phyloP scores from a whole-genome alignment of 352 stramenopile species.

The Phytophthora idaei region DNA sequence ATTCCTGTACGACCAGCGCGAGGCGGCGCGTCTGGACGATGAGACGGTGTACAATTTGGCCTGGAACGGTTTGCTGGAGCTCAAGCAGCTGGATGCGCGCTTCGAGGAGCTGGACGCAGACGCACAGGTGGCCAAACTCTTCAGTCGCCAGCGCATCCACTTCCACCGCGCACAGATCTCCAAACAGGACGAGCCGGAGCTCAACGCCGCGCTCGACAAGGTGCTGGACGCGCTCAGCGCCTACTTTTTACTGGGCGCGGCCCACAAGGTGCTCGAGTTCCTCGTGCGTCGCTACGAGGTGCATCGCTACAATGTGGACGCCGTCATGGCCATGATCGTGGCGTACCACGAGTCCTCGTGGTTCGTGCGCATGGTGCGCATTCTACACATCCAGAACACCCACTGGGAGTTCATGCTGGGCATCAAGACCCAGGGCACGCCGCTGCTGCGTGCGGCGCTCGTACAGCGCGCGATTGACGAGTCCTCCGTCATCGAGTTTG shows the following conservation, averaged over 20 bases:
- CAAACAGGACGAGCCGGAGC: slow-evolving; percentile 63
- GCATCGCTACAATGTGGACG: slow-evolving; percentile 87
- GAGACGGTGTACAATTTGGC: slow-evolving; percentile 88
- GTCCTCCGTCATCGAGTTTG: slow-evolving; percentile 74
- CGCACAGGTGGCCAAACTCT: slow-evolving; percentile 59
- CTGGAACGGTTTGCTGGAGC: slow-evolving; percentile 80
- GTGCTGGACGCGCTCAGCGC: slow-evolving; percentile 84
- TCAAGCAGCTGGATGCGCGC: slow-evolving; percentile 75
- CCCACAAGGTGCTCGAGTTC: slow-evolving; percentile 91
- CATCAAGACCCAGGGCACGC: slow-evolving; percentile 73
- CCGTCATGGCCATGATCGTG: slow-evolving; percentile 80
- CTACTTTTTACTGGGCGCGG: slow-evolving; percentile 78
- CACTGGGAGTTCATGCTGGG: slow-evolving; percentile 85
- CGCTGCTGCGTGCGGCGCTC: slow-evolving; percentile 68
- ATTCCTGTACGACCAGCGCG: slow-evolving; percentile 86
- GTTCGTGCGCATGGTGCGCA: slow-evolving; percentile 86
- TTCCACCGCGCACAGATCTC: slow-evolving; percentile 78
- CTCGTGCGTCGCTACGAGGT: slow-evolving; percentile 89
- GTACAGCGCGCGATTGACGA: slow-evolving; percentile 81
- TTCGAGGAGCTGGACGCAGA: slow-evolving; percentile 74
- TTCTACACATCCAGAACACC: slow-evolving; percentile 81
- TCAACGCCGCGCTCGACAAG: slow-evolving; percentile 67
- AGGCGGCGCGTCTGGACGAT: slow-evolving; percentile 81
- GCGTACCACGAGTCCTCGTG: slow-evolving; percentile 87
- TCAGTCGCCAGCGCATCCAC: slow-evolving; percentile 75